Evolutionary conservation across 768 basidiomycete species (phyloP), one percentile per base, ranked within the genome.

Genomic region (Russula foetens): DNA sequence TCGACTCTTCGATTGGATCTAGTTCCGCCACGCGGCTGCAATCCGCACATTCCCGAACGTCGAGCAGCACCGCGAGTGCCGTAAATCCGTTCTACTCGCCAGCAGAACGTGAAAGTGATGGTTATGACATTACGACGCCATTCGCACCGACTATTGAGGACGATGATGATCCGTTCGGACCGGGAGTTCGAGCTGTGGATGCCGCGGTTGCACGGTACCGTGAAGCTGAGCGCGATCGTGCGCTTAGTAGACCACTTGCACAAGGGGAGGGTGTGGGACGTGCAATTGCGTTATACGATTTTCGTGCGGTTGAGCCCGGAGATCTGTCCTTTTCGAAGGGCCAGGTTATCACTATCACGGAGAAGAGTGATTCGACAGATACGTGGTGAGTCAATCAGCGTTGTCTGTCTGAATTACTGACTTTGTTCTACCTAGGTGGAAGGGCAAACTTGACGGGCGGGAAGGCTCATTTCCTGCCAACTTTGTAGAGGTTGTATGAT

Each of bases 381-480:
- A 87, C 90, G 64, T 92, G 90, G 90, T 84, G 65, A 53, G 79
- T 56, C 5, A 11, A 35, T 31, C 51, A 4, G 24, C n/a, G 29
- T 53, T 19, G 14, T 7, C 51, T 38, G 14, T 11, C 7, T 5
- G 33, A 1, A 7, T 29, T 49, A 23, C 49, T 51, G n/a, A 51
- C 38, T 33, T 55, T 6, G 53, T 48, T 29, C 12, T n/a, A 39
- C 23, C 17, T 59, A 90, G 88, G 88, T 92, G 90, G 90, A 85
- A 77, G 15, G 90, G 90, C n/a, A 85, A 81, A 68, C 62, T 84
- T 2, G 72, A 80, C 23, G 79, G 78, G 17, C 71, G 76, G 41
- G 75, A 81, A 64, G 90, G 90, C 0, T 80, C 86, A 47, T 92
- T 92, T 71, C 90, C 90, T 35, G 90, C 90, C 17, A 91, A 91